Conservation (phyloP, 2,329 filamentous ascomycete species). For the Plenodomus tracheiphilus region DNA sequence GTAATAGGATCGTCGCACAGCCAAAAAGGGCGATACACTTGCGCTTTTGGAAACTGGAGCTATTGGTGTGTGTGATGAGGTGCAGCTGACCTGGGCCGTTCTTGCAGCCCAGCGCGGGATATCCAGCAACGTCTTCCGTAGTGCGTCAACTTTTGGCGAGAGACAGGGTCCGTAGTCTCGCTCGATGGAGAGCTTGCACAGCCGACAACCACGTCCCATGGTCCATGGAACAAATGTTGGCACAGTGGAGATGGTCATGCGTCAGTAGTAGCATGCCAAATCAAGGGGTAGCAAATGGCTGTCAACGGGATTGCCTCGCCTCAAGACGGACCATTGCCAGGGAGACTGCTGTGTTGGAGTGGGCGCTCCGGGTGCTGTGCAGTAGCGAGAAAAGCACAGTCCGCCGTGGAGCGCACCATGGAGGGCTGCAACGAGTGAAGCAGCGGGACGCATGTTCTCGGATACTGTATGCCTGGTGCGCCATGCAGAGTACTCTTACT, state of each 20-base stretch:
- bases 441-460: constrained; percentile 7
- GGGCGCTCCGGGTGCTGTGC: constrained; percentile 8
- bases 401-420: constrained; percentile 22
- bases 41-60: constrained; percentile 21
- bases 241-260: background rate
- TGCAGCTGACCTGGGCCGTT: constrained; percentile 28
- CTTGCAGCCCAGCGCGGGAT: constrained; percentile 26
- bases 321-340: no score
- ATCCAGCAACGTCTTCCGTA: constrained; percentile 15
- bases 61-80: constrained; percentile 37
- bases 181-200: background rate
- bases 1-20: constrained; percentile 11
- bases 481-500: no score
- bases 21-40: constrained; percentile 19
- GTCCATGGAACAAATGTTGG: background rate
- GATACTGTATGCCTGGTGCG: constrained; percentile 14
- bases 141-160: constrained; percentile 5
- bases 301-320: background rate
- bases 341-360: no score
- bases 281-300: background rate
- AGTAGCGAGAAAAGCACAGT: constrained; percentile 20
- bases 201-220: background rate
- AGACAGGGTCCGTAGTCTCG: constrained; percentile 9
- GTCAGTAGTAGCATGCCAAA: background rate
- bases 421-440: constrained; percentile 26